Conservation (phyloP, 371 early-diverging fungal genomes). For the Gilbertella persicaria region DNA sequence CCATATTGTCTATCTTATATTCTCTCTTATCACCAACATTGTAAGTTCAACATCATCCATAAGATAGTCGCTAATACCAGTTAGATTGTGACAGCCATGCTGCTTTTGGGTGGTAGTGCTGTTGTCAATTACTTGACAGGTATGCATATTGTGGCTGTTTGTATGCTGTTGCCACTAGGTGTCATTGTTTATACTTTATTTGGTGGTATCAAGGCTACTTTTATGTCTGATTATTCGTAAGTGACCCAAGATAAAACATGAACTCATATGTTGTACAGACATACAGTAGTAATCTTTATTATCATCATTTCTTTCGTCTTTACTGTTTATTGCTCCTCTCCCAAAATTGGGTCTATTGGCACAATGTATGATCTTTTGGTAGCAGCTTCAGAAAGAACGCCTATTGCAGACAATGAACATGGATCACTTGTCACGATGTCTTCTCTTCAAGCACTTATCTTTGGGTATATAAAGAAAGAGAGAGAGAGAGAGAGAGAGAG, state of each 20-base stretch:
- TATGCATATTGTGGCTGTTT: constrained; percentile 67
- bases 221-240: constrained; percentile 67
- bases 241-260: not conserved
- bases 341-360: constrained; percentile 62
- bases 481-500: no score
- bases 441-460: constrained; percentile 62
- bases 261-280: constrained; percentile 27
- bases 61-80: not conserved
- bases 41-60: constrained; percentile 12
- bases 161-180: constrained; percentile 68
- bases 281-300: constrained; percentile 66
- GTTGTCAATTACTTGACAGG: constrained; percentile 69
- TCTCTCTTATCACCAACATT: constrained; percentile 58
- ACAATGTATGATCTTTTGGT: constrained; percentile 67
- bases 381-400: constrained; percentile 44
- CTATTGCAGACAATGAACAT: constrained; percentile 61
- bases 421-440: constrained; percentile 71
- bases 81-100: constrained; percentile 70
- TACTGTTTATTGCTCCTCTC: constrained; percentile 63
- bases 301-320: constrained; percentile 68
- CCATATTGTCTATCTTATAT: constrained; percentile 61
- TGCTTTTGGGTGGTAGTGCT: constrained; percentile 68
- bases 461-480: constrained; percentile 37
- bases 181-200: constrained; percentile 67
- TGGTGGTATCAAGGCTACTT: constrained; percentile 75